A percentile compares a stretch with the other conserved stretches of the same genome.
Evolutionary conservation across 768 basidiomycete species (phyloP).

Genomic region (Austroboletus eburneus): DNA sequence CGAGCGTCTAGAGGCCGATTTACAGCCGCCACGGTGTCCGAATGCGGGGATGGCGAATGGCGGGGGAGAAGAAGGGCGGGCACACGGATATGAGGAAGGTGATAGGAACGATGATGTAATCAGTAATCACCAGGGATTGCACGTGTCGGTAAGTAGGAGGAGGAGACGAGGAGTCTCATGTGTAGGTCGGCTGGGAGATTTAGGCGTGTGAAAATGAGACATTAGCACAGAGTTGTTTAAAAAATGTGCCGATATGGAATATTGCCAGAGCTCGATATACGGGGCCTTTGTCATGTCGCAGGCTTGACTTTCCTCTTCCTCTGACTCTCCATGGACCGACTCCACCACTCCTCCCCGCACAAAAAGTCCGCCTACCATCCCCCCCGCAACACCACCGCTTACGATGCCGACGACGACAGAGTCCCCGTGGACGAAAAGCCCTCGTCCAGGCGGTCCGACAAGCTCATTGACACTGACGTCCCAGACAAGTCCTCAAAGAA

Average conservation of each 20-base stretch:
- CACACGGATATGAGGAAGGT: conserved; percentile 18
- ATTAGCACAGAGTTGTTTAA: conserved; percentile 30
- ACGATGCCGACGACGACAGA: conserved; percentile 22
- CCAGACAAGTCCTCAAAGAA: conserved; percentile 48
- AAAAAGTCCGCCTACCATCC: conserved; percentile 12
- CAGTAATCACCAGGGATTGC: conserved; percentile 14
- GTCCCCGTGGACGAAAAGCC: conserved; percentile 23
- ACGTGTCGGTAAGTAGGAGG: neutral
- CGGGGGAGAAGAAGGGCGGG: neutral
- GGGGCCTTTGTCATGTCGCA: conserved; percentile 37
- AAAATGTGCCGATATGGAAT: conserved; percentile 38
- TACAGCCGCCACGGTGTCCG: conserved; percentile 12
- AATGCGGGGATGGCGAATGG: conserved; percentile 2
- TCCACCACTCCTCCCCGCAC: conserved; percentile 5
- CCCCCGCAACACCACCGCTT: conserved; percentile 4
- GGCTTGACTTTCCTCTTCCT: conserved; percentile 31
- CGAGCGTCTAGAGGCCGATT: neutral
- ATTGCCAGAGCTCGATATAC: conserved; percentile 38
- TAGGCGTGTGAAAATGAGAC: conserved; percentile 28
- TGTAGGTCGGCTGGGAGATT: neutral
- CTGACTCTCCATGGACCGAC: conserved; percentile 24
- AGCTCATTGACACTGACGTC: conserved; percentile 21
- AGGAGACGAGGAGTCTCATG: neutral
- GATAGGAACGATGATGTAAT: conserved; percentile 29
- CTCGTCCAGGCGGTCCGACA: conserved; percentile 19